phyloP scores from a whole-genome alignment of 371 early-diverging fungal genomes.

The Mucor indicus region DNA sequence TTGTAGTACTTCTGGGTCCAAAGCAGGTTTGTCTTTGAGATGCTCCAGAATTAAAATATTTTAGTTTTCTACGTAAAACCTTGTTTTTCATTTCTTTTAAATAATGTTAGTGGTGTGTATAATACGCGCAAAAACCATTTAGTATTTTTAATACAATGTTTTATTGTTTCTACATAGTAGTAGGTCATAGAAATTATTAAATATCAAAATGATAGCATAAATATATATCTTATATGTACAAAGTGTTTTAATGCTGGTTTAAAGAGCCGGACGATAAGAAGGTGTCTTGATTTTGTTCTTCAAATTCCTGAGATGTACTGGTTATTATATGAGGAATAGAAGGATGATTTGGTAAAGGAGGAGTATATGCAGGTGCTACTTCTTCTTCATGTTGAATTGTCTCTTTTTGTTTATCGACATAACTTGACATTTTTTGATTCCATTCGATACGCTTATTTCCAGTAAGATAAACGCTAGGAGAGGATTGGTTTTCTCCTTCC shows the following conservation, averaged over 20 bases:
- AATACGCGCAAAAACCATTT: too few species aligned
- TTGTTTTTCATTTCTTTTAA: conserved; percentile 22
- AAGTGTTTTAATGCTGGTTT: conserved; percentile 3
- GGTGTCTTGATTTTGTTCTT: conserved; percentile 28
- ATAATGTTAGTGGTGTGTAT: too few species aligned
- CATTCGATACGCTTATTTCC: conserved; percentile 30
- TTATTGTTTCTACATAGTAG: too few species aligned
- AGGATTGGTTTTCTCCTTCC: conserved; percentile 5
- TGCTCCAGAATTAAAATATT: conserved; percentile 39
- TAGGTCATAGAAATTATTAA: too few species aligned
- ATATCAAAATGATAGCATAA: too few species aligned
- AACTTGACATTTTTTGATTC: conserved; percentile 2
- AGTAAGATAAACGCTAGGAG: conserved; percentile 28
- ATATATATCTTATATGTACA: too few species aligned
- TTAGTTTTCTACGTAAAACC: too few species aligned
- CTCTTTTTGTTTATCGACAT: background rate
- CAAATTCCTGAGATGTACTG: conserved; percentile 9
- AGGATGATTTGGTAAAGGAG: background rate
- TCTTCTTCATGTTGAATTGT: conserved; percentile 3
- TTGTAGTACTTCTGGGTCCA: too few species aligned
- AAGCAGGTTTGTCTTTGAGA: background rate
- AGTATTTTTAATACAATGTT: too few species aligned
- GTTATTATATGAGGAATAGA: background rate
- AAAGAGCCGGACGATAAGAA: conserved; percentile 21
- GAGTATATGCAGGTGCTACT: conserved; percentile 8